These are phyloP conservation scores for Colletotrichum sp. DNA, from an alignment of 2,329 filamentous ascomycete species.

Conservation along the genomic window DNA sequence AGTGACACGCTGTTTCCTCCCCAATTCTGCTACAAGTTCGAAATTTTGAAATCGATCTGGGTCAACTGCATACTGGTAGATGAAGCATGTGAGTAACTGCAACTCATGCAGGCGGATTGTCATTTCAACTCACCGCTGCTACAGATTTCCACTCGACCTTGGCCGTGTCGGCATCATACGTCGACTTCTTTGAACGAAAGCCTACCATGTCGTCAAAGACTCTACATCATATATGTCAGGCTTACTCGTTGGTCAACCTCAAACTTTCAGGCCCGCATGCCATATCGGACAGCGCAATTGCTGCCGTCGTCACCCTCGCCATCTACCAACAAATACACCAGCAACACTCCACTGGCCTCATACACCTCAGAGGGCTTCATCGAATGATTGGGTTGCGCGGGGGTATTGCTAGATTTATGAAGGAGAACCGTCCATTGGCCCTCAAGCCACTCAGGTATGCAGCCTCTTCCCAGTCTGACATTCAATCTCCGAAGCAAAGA, in stretches of 20 bases:
- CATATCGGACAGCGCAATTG: background rate
- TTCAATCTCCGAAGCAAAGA: background rate
- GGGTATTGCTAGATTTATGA: background rate
- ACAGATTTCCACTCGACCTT: background rate
- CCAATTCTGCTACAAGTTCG: background rate
- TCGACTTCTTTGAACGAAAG: background rate
- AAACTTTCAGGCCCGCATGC: background rate
- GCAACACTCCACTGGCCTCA: background rate
- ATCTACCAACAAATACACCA: slow-evolving; percentile 4
- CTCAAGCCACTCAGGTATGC: background rate
- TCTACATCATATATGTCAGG: background rate
- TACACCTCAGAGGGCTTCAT: background rate
- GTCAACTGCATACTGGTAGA: background rate
- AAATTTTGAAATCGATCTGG: background rate
- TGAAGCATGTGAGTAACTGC: background rate
- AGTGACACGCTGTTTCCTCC: background rate
- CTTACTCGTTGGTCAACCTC: background rate
- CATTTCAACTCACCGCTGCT: background rate
- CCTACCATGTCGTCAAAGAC: background rate
- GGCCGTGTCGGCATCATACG: background rate
- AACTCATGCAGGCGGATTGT: background rate
- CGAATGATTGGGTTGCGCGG: background rate
- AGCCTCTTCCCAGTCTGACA: background rate
- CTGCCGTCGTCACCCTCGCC: background rate
- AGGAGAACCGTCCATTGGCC: background rate